Evolutionary conservation across 805 yeast species (phyloP).

Genomic region (Saturnispora ahearnii): DNA sequence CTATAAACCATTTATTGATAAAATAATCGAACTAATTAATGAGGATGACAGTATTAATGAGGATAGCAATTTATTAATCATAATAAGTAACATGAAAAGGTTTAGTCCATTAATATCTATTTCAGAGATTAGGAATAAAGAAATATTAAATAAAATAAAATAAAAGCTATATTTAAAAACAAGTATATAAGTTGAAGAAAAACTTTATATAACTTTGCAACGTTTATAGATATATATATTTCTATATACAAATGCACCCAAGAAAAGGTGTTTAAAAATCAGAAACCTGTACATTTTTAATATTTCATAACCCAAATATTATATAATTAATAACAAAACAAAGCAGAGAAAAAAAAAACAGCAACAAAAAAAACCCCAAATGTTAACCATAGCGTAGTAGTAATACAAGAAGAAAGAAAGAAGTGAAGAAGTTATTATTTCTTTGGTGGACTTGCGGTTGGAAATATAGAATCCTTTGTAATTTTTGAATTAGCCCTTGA

Average conservation of each 20-base stretch:
- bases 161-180: not conserved
- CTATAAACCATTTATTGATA: not conserved
- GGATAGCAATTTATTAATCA: not conserved
- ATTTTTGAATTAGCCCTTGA: slow-evolving; percentile 8
- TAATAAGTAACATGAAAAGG: not conserved
- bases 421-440: not conserved
- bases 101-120: not conserved
- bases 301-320: too few relatives aligned
- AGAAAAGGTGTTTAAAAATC: too few relatives aligned
- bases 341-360: too few relatives aligned
- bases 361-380: too few relatives aligned
- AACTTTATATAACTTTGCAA: too few relatives aligned
- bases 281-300: too few relatives aligned
- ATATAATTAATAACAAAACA: too few relatives aligned
- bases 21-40: not conserved
- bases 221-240: too few relatives aligned
- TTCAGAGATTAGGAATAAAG: not conserved
- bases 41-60: not conserved
- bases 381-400: too few relatives aligned
- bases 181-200: too few relatives aligned
- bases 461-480: not conserved
- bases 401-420: too few relatives aligned
- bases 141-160: not conserved
- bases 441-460: not conserved
- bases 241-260: too few relatives aligned